Evolutionary conservation across 1,284 basidiomycete genomes (phyloP).

Genomic region (Ganoderma resinaceum): DNA sequence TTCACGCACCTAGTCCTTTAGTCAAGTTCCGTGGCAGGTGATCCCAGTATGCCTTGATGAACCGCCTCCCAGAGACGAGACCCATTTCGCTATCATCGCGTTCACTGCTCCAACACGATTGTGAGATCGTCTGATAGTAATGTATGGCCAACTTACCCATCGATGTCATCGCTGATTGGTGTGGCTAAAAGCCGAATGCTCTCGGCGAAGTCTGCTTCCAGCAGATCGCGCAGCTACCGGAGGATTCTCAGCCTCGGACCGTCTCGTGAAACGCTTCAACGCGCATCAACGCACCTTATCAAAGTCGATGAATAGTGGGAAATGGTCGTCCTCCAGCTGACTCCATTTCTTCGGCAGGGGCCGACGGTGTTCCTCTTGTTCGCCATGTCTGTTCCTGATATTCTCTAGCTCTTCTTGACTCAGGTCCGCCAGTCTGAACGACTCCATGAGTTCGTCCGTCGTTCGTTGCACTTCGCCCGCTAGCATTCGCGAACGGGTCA

Average conservation of each 20-base stretch:
- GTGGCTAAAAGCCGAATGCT: neutral
- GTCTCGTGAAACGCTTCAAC: neutral
- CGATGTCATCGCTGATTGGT: neutral
- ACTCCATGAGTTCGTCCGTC: slow-evolving; percentile 57
- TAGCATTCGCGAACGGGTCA: slow-evolving; percentile 71
- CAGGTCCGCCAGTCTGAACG: slow-evolving; percentile 48
- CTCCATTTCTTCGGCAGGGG: slow-evolving; percentile 63
- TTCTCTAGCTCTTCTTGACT: slow-evolving; percentile 46
- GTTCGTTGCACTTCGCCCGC: slow-evolving; percentile 70
- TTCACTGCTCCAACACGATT: neutral
- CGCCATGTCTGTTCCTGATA: slow-evolving; percentile 30
- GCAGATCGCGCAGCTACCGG: neutral
- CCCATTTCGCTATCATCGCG: slow-evolving; percentile 32
- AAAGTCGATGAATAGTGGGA: slow-evolving; percentile 74
- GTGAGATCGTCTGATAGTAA: neutral
- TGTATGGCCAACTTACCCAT: neutral
- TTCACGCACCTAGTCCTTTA: slow-evolving; percentile 56
- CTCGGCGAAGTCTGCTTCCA: neutral
- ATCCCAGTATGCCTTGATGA: slow-evolving; percentile 64
- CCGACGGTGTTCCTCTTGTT: slow-evolving; percentile 42
- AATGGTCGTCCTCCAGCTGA: slow-evolving; percentile 62
- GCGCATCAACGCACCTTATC: slow-evolving; percentile 54
- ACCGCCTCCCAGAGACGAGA: slow-evolving; percentile 57
- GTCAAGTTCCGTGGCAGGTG: slow-evolving; percentile 61
- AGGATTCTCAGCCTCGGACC: neutral